Evolutionary conservation across 306 rosid species (phyloP).

Genomic region (Sophora flavescens): DNA sequence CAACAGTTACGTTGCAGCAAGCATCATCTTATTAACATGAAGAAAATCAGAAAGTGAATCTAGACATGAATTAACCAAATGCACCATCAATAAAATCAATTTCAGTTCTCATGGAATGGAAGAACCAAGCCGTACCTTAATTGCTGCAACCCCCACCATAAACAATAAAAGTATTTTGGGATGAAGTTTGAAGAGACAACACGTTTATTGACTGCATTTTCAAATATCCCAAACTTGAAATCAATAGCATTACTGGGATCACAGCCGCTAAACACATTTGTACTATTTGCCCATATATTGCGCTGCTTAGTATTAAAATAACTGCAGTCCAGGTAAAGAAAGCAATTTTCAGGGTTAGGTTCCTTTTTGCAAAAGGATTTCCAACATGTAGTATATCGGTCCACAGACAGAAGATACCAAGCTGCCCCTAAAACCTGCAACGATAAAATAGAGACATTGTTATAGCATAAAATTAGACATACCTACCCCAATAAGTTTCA

Average conservation of each 20-base stretch:
- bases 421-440: slow-evolving; percentile 95
- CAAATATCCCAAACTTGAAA: slow-evolving; percentile 82
- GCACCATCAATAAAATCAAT: slow-evolving; percentile 43
- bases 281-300: slow-evolving; percentile 64
- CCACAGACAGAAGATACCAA: slow-evolving; percentile 94
- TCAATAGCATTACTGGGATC: slow-evolving; percentile 52
- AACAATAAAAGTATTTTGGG: slow-evolving; percentile 81
- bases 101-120: slow-evolving; percentile 11
- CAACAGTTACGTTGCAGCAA: slow-evolving; percentile 3
- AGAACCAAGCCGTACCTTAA: slow-evolving; percentile 68
- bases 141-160: slow-evolving; percentile 99
- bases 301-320: slow-evolving; percentile 36
- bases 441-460: slow-evolving; percentile 34
- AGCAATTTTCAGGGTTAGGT: slow-evolving; percentile 54
- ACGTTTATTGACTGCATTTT: slow-evolving; percentile 64
- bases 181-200: slow-evolving; percentile 75
- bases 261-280: slow-evolving; percentile 71
- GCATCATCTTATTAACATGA: slow-evolving; percentile 2
- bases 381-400: slow-evolving; percentile 90
- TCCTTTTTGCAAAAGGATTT: slow-evolving; percentile 75
- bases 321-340: slow-evolving; percentile 74
- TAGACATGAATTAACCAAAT: slow-evolving; percentile 11
- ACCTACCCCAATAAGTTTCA: not conserved
- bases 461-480: slow-evolving; percentile 25
- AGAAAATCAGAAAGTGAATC: slow-evolving; percentile 34